A percentile compares a stretch with the other conserved stretches of the same genome.
Evolutionary conservation across 768 basidiomycete genomes (phyloP).

Genomic region (Boletus speciosus): DNA sequence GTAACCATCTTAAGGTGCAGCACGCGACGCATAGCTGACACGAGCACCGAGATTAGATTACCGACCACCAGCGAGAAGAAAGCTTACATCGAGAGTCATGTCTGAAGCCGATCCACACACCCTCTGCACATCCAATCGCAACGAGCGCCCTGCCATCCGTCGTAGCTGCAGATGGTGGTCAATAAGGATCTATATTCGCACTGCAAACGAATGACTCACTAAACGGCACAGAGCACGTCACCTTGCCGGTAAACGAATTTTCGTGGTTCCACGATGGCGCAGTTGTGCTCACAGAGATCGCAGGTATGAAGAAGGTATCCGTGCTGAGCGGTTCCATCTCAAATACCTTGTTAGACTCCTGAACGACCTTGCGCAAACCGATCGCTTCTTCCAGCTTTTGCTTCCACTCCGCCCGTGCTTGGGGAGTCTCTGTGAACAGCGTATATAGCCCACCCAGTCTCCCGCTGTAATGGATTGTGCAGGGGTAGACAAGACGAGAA

Average conservation of each 20-base stretch:
- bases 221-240: slow-evolving; percentile 95
- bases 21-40: slow-evolving; percentile 83
- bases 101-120: slow-evolving; percentile 92
- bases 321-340: slow-evolving; percentile 87
- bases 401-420: slow-evolving; percentile 83
- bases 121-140: slow-evolving; percentile 92
- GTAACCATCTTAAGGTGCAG: slow-evolving; percentile 92
- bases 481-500: slow-evolving; percentile 78
- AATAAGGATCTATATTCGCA: neutral
- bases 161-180: slow-evolving; percentile 50
- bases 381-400: slow-evolving; percentile 86
- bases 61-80: neutral
- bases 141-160: slow-evolving; percentile 82
- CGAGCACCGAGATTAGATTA: slow-evolving; percentile 6
- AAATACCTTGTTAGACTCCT: slow-evolving; percentile 93
- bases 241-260: slow-evolving; percentile 72
- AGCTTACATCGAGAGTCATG: slow-evolving; percentile 76
- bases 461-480: slow-evolving; percentile 86
- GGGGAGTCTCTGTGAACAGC: slow-evolving; percentile 79
- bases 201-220: slow-evolving; percentile 40
- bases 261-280: slow-evolving; percentile 65
- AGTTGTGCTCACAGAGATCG: slow-evolving; percentile 44
- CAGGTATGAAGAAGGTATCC: slow-evolving; percentile 83
- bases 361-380: slow-evolving; percentile 76
- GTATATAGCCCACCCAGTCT: slow-evolving; percentile 84